Conservation (phyloP, 495 filamentous ascomycete species). For the Pyrenula massariospora region DNA sequence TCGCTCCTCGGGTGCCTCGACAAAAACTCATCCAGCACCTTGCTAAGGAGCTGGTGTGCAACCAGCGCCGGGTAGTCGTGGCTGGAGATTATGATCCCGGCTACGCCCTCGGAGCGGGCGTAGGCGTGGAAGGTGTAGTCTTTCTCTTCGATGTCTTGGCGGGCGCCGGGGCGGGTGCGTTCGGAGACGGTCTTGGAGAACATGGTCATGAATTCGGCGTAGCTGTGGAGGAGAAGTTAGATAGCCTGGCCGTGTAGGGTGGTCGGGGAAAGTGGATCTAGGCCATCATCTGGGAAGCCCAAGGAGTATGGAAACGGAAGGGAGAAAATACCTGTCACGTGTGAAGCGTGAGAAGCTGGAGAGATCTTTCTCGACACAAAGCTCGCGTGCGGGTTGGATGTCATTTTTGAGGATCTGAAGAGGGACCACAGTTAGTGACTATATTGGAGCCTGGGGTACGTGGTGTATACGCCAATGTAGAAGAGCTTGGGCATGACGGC, state of each 20-base stretch:
- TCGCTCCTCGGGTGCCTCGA: constrained; percentile 59
- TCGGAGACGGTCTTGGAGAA: constrained; percentile 60
- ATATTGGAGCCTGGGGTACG: not conserved
- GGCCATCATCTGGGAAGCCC: no score
- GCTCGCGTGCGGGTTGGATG: constrained; percentile 64
- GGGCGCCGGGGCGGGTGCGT: constrained; percentile 70
- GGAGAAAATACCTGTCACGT: constrained; percentile 42
- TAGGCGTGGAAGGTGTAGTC: constrained; percentile 72
- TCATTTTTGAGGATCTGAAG: constrained; percentile 71
- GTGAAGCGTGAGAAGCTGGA: constrained; percentile 75
- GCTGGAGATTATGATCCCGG: constrained; percentile 80
- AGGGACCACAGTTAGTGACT: constrained; percentile 9
- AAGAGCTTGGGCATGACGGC: constrained; percentile 72
- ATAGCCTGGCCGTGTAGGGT: no score
- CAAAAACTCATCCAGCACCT: constrained; percentile 89
- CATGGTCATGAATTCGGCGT: constrained; percentile 40
- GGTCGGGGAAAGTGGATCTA: no score
- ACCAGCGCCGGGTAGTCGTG: constrained; percentile 82
- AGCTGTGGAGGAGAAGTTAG: constrained; percentile 14
- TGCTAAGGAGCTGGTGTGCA: constrained; percentile 87
- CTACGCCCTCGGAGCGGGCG: constrained; percentile 74
- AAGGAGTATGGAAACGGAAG: no score
- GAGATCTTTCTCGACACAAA: constrained; percentile 70
- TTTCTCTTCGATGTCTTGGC: constrained; percentile 87
- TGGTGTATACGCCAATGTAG: constrained; percentile 70